Conservation (phyloP, 129 eudicot genomes). For the Helianthus annuus region DNA sequence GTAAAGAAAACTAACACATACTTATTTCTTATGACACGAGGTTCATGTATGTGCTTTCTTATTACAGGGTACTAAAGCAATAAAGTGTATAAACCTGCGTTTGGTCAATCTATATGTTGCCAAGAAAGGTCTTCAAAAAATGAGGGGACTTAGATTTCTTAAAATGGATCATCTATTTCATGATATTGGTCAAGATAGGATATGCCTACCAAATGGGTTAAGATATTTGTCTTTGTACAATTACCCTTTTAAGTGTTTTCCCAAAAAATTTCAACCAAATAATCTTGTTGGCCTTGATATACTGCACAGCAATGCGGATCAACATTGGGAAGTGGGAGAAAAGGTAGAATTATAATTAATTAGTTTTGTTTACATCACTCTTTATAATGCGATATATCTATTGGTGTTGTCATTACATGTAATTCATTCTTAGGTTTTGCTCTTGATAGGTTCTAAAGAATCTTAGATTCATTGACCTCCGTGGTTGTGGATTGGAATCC, state of each 20-base stretch:
- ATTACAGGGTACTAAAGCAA: neutral
- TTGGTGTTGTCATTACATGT: neutral
- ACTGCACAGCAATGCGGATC: too few species aligned
- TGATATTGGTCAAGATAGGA: neutral
- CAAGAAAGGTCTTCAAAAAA: neutral
- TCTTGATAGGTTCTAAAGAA: neutral
- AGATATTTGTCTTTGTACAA: too few species aligned
- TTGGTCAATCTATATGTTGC: neutral
- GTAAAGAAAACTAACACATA: neutral
- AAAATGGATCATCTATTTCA: neutral
- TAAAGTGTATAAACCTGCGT: neutral
- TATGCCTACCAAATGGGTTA: neutral
- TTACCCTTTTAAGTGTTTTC: neutral
- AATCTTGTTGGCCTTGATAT: constrained; percentile 2
- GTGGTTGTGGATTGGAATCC: neutral
- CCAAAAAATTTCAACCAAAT: neutral
- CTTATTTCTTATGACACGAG: neutral
- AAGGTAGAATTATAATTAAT: constrained; percentile 14
- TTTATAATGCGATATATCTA: neutral
- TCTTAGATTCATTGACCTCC: neutral
- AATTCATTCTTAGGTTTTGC: neutral
- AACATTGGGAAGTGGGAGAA: constrained; percentile 8
- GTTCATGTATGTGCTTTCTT: neutral
- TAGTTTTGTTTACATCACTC: neutral
- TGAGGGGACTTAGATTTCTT: neutral